A percentile compares a stretch with the other conserved stretches of the same genome.
phyloP scores from a whole-genome alignment of 768 basidiomycete species.

The Phylloporus sp. region DNA sequence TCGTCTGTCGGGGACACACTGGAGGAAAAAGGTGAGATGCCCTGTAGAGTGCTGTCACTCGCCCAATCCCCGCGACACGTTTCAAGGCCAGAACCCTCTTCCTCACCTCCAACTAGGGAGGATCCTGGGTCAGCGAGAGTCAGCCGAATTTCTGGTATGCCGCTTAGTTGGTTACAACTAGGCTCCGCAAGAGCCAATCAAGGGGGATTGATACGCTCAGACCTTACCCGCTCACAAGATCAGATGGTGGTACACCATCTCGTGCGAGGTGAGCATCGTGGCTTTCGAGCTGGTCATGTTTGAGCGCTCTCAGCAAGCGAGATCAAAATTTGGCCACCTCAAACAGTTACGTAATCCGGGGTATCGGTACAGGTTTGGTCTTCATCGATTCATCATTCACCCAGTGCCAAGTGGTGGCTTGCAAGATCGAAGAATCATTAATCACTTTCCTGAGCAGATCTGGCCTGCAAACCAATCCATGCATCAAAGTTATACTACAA shows the following conservation, averaged over 20 bases:
- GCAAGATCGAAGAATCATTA: no score
- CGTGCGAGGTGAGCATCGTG: conserved; percentile 42
- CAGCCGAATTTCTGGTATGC: conserved; percentile 63
- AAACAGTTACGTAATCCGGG: no score
- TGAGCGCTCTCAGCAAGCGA: no score
- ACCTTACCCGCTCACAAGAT: conserved; percentile 76
- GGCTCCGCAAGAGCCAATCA: conserved; percentile 60
- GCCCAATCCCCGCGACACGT: conserved; percentile 53
- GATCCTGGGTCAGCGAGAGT: conserved; percentile 40
- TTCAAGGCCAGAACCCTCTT: conserved; percentile 36
- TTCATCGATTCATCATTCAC: no score
- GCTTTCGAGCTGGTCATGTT: conserved; percentile 43
- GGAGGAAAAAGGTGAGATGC: conserved; percentile 9
- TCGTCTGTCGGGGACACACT: conserved; percentile 2
- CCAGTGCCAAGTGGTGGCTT: no score
- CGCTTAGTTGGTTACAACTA: conserved; percentile 53
- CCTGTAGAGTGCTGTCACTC: background rate
- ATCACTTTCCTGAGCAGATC: no score
- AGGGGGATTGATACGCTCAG: conserved; percentile 68
- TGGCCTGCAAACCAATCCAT: no score
- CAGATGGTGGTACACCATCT: conserved; percentile 27
- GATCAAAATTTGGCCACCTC: no score
- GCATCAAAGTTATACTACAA: no score
- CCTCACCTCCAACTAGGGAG: conserved; percentile 26
- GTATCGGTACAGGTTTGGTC: no score